These are phyloP conservation scores for Coniophora puteana DNA, from an alignment of 1,284 basidiomycete genomes.

Conservation along the genomic window DNA sequence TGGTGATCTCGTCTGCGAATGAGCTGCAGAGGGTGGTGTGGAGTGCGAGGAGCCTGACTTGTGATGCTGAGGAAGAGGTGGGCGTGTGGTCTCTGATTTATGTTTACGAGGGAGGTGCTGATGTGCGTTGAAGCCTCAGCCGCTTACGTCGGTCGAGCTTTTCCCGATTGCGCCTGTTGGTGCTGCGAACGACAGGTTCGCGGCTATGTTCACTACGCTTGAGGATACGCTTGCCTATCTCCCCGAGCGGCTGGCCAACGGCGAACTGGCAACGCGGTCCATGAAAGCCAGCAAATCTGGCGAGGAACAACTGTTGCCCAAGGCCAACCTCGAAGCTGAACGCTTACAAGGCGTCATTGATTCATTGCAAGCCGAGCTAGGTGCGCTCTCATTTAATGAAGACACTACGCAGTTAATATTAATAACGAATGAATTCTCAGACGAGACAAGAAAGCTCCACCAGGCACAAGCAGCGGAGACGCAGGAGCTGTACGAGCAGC, in stretches of 20 bases:
- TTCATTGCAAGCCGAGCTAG: conserved; percentile 52
- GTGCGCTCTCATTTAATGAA: conserved; percentile 31
- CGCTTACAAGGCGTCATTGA: conserved; percentile 45
- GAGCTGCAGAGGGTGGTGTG: conserved; percentile 54
- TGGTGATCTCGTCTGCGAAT: conserved; percentile 70
- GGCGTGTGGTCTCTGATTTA: conserved; percentile 16
- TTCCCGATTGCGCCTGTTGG: conserved; percentile 57
- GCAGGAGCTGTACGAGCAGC: conserved; percentile 49
- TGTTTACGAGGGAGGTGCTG: too few species aligned
- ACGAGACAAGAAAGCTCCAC: conserved; percentile 46
- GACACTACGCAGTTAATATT: too few species aligned
- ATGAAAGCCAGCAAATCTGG: conserved; percentile 16
- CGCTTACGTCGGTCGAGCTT: conserved; percentile 45
- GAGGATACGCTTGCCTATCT: conserved; percentile 31
- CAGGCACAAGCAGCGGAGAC: conserved; percentile 39
- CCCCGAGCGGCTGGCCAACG: conserved; percentile 13
- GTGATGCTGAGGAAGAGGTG: conserved; percentile 44
- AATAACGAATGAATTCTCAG: conserved; percentile 28
- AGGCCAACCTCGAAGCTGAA: too few species aligned
- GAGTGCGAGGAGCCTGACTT: conserved; percentile 31
- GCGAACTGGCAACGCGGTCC: conserved; percentile 14
- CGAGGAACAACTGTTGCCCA: too few species aligned
- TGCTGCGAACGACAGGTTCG: conserved; percentile 51
- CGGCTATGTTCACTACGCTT: conserved; percentile 42
- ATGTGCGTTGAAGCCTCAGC: conserved; percentile 40